phyloP scores from a whole-genome alignment of 140 eudicot species.

The Anethum foeniculum region DNA sequence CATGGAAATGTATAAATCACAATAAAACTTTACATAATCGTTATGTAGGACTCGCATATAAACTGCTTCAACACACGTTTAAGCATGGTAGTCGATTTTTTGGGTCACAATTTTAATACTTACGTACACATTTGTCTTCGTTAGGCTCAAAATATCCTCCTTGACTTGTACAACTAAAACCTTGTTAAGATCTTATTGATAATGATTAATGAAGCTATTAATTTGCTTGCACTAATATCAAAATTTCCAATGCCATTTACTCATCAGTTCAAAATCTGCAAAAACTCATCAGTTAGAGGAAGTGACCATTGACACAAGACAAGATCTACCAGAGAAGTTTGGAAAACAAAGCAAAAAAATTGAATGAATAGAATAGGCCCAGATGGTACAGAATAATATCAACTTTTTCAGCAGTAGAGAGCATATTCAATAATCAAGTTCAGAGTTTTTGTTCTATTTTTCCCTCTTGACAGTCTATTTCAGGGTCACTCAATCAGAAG shows the following conservation, averaged over 20 bases:
- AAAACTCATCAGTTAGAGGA: neutral
- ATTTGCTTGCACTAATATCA: too few relatives aligned
- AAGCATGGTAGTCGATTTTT: too few relatives aligned
- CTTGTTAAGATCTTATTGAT: neutral
- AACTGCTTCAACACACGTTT: too few relatives aligned
- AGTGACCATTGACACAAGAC: neutral
- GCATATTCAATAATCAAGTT: conserved; percentile 6
- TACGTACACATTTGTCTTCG: neutral
- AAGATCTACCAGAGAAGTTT: neutral
- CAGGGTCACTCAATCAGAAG: neutral
- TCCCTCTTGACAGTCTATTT: neutral
- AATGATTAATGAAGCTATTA: neutral
- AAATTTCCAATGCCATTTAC: too few relatives aligned
- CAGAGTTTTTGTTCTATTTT: neutral
- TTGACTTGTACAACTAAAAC: neutral
- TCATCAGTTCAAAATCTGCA: too few relatives aligned
- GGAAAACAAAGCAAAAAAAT: neutral
- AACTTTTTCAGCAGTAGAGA: conserved; percentile 6
- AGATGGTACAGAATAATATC: conserved; percentile 2
- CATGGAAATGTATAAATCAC: too few relatives aligned
- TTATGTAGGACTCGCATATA: too few relatives aligned
- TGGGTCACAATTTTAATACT: neutral
- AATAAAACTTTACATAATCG: too few relatives aligned
- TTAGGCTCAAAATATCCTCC: neutral
- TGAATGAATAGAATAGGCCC: neutral